Conservation (phyloP, 2,329 filamentous ascomycete species). For the Trichoderma breve region DNA sequence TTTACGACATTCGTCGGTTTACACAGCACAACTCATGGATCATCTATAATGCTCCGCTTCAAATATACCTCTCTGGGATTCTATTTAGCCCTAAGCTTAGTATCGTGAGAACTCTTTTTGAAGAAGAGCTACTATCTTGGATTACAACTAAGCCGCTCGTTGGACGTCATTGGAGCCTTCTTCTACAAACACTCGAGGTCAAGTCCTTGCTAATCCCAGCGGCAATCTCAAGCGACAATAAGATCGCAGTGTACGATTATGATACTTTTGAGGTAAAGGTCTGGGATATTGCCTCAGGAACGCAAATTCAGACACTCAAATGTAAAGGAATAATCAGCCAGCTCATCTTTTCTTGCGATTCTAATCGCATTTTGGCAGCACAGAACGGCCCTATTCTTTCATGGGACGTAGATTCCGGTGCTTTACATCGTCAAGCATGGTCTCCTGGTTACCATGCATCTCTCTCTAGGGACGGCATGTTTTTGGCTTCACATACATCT, state of each 20-base stretch:
- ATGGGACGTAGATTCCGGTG: neutral
- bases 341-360: neutral
- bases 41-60: neutral
- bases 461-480: neutral
- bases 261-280: neutral
- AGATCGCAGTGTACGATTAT: neutral
- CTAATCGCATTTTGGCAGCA: neutral
- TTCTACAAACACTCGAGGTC: neutral
- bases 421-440: neutral
- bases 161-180: neutral
- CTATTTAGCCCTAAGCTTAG: neutral
- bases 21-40: neutral
- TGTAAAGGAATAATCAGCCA: neutral
- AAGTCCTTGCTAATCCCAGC: neutral
- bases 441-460: neutral
- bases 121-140: neutral
- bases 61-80: neutral
- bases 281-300: neutral
- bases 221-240: neutral
- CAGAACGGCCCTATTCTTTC: neutral
- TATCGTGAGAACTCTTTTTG: neutral
- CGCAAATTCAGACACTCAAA: neutral
- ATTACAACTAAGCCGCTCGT: neutral
- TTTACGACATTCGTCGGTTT: constrained; percentile 26
- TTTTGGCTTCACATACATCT: neutral